Evolutionary conservation across 352 stramenopile genomes (phyloP).

Genomic region (Phytophthora litchii): DNA sequence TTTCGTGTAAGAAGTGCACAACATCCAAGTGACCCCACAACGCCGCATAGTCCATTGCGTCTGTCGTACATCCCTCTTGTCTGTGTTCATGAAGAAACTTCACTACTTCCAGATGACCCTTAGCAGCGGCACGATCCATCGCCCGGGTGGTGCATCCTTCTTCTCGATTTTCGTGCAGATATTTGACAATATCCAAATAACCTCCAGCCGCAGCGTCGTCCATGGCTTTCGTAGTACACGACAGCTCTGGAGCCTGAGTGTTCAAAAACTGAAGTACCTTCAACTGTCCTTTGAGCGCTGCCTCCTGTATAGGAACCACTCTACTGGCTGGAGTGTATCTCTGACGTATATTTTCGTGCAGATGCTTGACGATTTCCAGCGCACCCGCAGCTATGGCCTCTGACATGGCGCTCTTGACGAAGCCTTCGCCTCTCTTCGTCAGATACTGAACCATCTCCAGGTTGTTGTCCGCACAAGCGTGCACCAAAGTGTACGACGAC

Average conservation of each 20-base stretch:
- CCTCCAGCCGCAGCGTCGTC: slow-evolving; percentile 36
- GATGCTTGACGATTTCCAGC: slow-evolving; percentile 55
- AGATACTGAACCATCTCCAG: slow-evolving; percentile 62
- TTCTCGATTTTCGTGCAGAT: slow-evolving; percentile 30
- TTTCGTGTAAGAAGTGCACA: slow-evolving; percentile 55
- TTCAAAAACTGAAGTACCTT: slow-evolving; percentile 44
- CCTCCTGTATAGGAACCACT: slow-evolving; percentile 48
- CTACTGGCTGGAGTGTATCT: slow-evolving; percentile 51
- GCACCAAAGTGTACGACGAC: slow-evolving; percentile 50
- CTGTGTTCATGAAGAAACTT: slow-evolving; percentile 34
- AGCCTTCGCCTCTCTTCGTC: slow-evolving; percentile 45
- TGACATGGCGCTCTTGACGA: slow-evolving; percentile 61
- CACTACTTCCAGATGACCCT: slow-evolving; percentile 38
- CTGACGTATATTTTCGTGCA: slow-evolving; percentile 48
- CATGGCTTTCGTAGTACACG: slow-evolving; percentile 35
- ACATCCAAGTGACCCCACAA: slow-evolving; percentile 48
- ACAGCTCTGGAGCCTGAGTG: slow-evolving; percentile 29
- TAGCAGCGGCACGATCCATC: slow-evolving; percentile 36
- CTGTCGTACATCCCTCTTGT: slow-evolving; percentile 50
- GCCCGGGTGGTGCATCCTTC: slow-evolving; percentile 39
- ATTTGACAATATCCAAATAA: slow-evolving; percentile 33
- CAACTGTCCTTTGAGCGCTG: slow-evolving; percentile 36
- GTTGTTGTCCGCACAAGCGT: slow-evolving; percentile 44
- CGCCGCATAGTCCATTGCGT: slow-evolving; percentile 64
- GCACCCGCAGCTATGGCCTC: slow-evolving; percentile 48